phyloP scores from a whole-genome alignment of 805 yeast genomes.

The Spathaspora gorwiae region DNA sequence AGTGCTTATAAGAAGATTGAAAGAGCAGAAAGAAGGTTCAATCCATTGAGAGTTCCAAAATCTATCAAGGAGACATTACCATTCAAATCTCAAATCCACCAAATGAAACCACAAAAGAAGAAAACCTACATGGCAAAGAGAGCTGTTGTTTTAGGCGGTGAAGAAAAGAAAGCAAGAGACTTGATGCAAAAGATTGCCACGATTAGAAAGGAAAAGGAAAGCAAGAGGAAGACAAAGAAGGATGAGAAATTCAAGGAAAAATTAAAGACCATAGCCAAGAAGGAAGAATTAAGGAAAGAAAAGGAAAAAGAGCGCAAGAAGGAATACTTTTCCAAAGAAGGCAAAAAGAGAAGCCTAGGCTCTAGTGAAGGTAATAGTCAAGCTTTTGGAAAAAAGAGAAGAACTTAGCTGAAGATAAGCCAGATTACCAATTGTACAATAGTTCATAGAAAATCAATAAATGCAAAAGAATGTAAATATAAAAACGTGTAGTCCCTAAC shows the following conservation, averaged over 20 bases:
- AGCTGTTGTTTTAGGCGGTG: conserved; percentile 90
- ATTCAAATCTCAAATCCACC: conserved; percentile 83
- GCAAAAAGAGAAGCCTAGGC: conserved; percentile 54
- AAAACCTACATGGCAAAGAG: conserved; percentile 79
- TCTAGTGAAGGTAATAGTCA: conserved; percentile 25
- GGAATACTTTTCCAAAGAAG: conserved; percentile 72
- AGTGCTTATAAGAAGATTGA: conserved; percentile 67
- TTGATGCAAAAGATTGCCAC: conserved; percentile 85
- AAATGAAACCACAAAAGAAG: conserved; percentile 83
- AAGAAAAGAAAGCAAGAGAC: conserved; percentile 88
- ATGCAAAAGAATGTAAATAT: neutral
- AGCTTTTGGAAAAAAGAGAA: conserved; percentile 32
- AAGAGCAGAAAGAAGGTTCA: conserved; percentile 79
- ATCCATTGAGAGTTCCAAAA: conserved; percentile 82
- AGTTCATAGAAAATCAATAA: neutral
- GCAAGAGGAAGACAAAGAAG: conserved; percentile 69
- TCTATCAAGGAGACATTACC: conserved; percentile 75
- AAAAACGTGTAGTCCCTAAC: neutral
- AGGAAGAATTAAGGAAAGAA: conserved; percentile 63
- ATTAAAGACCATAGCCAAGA: conserved; percentile 69
- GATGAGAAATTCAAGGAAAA: conserved; percentile 70
- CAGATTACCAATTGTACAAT: neutral
- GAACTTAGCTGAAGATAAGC: conserved; percentile 12
- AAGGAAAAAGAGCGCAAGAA: conserved; percentile 82
- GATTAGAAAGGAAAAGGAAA: conserved; percentile 78